Conservation (phyloP, 2,329 filamentous ascomycete species). For the Fusarium sp. region DNA sequence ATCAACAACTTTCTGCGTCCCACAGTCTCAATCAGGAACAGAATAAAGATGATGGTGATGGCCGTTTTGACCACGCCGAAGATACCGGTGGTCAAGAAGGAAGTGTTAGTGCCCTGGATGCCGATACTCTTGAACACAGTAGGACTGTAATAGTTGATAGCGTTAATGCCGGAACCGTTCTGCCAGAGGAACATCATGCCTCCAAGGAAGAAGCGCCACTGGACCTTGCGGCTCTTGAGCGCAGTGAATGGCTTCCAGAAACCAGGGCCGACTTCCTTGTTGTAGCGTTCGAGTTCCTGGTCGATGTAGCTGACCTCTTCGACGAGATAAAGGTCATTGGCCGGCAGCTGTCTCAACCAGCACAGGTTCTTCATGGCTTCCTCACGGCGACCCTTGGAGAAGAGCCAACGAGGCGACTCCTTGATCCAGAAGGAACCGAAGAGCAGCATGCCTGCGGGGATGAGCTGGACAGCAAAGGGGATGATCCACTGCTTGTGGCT, state of each 20-base stretch:
- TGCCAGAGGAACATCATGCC: constrained; percentile 81
- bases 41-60: constrained; percentile 73
- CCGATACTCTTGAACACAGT: constrained; percentile 57
- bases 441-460: constrained; percentile 71
- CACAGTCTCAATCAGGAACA: constrained; percentile 72
- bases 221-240: constrained; percentile 64
- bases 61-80: constrained; percentile 80
- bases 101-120: constrained; percentile 55
- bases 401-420: constrained; percentile 77
- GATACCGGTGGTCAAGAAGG: constrained; percentile 72
- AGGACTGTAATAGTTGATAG: constrained; percentile 76
- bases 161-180: constrained; percentile 79
- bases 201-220: constrained; percentile 79
- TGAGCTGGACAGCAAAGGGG: constrained; percentile 73
- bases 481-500: constrained; percentile 61
- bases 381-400: constrained; percentile 68
- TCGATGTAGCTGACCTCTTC: constrained; percentile 80
- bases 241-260: constrained; percentile 79
- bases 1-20: constrained; percentile 69
- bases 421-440: constrained; percentile 66
- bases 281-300: constrained; percentile 72
- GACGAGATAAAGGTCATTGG: constrained; percentile 71
- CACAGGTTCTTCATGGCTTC: constrained; percentile 67
- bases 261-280: constrained; percentile 71
- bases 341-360: constrained; percentile 70